Base-by-base conservation (phyloP, 257 asterid species). In the Solanum ossicruentum region DNA sequence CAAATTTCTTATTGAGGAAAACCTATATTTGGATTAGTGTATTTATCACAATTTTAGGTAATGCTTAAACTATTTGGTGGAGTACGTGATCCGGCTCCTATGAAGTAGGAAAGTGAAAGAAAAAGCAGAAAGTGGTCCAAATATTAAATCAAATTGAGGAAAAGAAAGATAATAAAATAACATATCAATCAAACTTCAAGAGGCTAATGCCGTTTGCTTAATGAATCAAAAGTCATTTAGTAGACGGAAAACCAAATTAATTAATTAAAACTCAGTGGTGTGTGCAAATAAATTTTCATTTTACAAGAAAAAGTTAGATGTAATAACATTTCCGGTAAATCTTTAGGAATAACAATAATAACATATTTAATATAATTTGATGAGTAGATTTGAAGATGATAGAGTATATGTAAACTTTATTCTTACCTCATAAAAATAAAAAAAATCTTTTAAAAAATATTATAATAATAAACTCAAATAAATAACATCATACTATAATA, bases 361-460 rank as follows among this genome's bases (percentile, higher is more conserved):
- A n/a, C 13, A 58, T 58, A 9, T 1, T 58, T 7, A n/a, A 2
- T 58, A n/a, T 10, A 58, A 58, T 60, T 9, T n/a, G 32, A 21
- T 12, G 2, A 60, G 16, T 60, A 60, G 5, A 5, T 60, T 8
- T 60, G 3, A 0, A n/a, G 11, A 60, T 5, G 6, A n/a, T 58
- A 1, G 11, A n/a, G 0, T 58, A 11, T 58, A 58, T 20, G 66
- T 12, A 1, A 1, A n/a, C 9, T 1, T 58, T 58, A 20, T 58
- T 58, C 13, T 7, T 0, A 3, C 1, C 0, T 12, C 1, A 0
- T n/a, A 20, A 8, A 56, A 3, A 10, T 58, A 58, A 0, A n/a
- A 1, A 57, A 9, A 58, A 1, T 58, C 12, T 60, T 60, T 10
- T 10, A n/a, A 10, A 60, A 10, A 10, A n/a, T n/a, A 60, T n/a